These are phyloP conservation scores for Pseudonectria buxi DNA, from an alignment of 2,329 filamentous ascomycete genomes.

Conservation along the genomic window DNA sequence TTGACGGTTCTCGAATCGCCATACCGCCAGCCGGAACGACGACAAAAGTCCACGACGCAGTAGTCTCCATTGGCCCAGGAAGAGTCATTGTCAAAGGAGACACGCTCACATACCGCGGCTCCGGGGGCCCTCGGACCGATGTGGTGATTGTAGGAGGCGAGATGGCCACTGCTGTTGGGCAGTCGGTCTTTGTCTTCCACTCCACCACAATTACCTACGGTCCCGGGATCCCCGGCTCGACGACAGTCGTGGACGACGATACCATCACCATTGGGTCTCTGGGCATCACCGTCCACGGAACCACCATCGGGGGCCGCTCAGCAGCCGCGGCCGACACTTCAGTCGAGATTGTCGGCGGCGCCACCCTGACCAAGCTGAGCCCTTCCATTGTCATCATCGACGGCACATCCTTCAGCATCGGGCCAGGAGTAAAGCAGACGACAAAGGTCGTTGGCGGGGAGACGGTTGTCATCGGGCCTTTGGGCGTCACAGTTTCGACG, in stretches of 20 bases:
- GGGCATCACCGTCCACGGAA: constrained; percentile 34
- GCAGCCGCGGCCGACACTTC: constrained; percentile 31
- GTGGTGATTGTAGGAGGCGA: constrained; percentile 43
- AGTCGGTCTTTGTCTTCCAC: constrained; percentile 33
- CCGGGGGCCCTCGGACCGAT: constrained; percentile 31
- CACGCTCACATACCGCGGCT: constrained; percentile 29
- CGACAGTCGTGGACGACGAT: constrained; percentile 41
- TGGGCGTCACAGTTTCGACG: constrained; percentile 42
- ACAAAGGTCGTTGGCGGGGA: constrained; percentile 44
- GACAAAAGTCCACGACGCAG: constrained; percentile 26
- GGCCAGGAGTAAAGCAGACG: constrained; percentile 33
- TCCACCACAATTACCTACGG: constrained; percentile 42
- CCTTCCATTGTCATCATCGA: constrained; percentile 42
- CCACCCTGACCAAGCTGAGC: constrained; percentile 44
- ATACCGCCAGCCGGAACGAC: constrained; percentile 32
- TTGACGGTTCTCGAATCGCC: constrained; percentile 38
- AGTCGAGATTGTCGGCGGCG: constrained; percentile 45
- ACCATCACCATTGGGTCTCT: constrained; percentile 43
- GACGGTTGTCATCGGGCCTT: constrained; percentile 44
- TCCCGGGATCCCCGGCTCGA: constrained; percentile 23
- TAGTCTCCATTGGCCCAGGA: constrained; percentile 29
- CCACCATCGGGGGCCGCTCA: constrained; percentile 36
- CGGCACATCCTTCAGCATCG: constrained; percentile 45
- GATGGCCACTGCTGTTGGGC: constrained; percentile 38
- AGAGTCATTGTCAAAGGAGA: constrained; percentile 30